A percentile compares a stretch with the other conserved stretches of the same genome.
Conservation (phyloP, 192 early-diverging fungal species). For the Rhizoclosmatium globosum region DNA sequence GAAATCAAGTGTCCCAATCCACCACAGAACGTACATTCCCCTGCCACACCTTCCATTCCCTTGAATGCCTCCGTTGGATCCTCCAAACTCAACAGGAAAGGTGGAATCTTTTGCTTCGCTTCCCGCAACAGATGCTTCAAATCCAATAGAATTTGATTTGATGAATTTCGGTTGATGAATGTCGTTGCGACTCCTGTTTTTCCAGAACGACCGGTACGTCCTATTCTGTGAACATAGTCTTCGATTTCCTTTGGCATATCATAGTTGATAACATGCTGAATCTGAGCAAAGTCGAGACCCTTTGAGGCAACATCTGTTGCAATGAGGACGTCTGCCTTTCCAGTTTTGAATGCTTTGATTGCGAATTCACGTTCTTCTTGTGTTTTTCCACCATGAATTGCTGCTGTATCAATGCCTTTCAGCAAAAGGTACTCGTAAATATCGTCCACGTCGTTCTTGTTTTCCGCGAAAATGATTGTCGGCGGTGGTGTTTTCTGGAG, state of each 20-base stretch:
- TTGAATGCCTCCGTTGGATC: slow-evolving; percentile 91
- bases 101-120: slow-evolving; percentile 93
- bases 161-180: slow-evolving; percentile 91
- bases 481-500: slow-evolving; percentile 97
- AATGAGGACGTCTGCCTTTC: slow-evolving; percentile 94
- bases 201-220: slow-evolving; percentile 95
- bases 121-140: slow-evolving; percentile 91
- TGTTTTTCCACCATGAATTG: slow-evolving; percentile 95
- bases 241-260: slow-evolving; percentile 99
- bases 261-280: slow-evolving; percentile 98
- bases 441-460: slow-evolving; percentile 99
- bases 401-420: slow-evolving; percentile 93
- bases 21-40: slow-evolving; percentile 92
- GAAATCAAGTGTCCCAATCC: slow-evolving; percentile 92
- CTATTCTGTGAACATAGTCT: slow-evolving; percentile 87
- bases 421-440: slow-evolving; percentile 96
- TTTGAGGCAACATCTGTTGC: slow-evolving; percentile 98
- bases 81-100: slow-evolving; percentile 81
- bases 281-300: slow-evolving; percentile 94
- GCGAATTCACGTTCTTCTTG: slow-evolving; percentile 99
- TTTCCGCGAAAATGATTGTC: slow-evolving; percentile 96
- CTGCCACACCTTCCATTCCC: slow-evolving; percentile 56
- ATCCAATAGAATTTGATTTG: slow-evolving; percentile 93
- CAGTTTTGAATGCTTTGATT: slow-evolving; percentile 86
- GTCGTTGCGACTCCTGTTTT: slow-evolving; percentile 97